Base-by-base conservation (phyloP, 805 yeast genomes). In the Kazachstania africana region DNA sequence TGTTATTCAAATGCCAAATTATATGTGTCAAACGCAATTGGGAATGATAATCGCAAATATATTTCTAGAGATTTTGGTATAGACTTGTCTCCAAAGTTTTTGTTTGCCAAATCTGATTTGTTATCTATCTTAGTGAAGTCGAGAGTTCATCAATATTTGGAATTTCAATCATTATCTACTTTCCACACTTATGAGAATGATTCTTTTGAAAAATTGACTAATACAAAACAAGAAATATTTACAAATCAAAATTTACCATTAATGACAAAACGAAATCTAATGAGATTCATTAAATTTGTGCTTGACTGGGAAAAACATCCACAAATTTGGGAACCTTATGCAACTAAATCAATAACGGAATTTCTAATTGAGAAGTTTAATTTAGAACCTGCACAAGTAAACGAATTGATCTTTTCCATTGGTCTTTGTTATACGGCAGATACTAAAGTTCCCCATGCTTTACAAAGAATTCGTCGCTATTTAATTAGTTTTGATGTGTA, bases 101-200 rank as follows among this genome's bases (percentile, higher is more conserved):
- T 91, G 59, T 88, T 91, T 58, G 91, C 95, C 24, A 75, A 78
- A 55, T 78, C 91, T n/a, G 95, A 87, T 55, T 64, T 91, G 45
- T 64, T 88, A 41, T 71, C 80, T 4, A 62, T 88, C 35, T 65
- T 88, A 37, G 66, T 87, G 37, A 79, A 82, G 52, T 76, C 93
- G 31, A 71, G 95, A 39, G 96, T 91, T 14, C 82, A 82, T 53
- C 77, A 82, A 52, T 88, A 88, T 57, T 65, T 91, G 50, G 97
- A 91, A 55, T 88, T 88, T 60, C 93, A 84, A 60, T 76, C 94
- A 16, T 61, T 88, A 40, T 72, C 83, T 27, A 78, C 76, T 41
- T 87, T 88, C 62, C 97, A 91, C 55, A 82, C 94, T n/a, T 91
- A 70, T 58, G 95, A 87, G 56, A 79, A 83, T 50, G 96, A 88